Evolutionary conservation across 495 filamentous ascomycete genomes (phyloP).

Genomic region (Tuber indicum): DNA sequence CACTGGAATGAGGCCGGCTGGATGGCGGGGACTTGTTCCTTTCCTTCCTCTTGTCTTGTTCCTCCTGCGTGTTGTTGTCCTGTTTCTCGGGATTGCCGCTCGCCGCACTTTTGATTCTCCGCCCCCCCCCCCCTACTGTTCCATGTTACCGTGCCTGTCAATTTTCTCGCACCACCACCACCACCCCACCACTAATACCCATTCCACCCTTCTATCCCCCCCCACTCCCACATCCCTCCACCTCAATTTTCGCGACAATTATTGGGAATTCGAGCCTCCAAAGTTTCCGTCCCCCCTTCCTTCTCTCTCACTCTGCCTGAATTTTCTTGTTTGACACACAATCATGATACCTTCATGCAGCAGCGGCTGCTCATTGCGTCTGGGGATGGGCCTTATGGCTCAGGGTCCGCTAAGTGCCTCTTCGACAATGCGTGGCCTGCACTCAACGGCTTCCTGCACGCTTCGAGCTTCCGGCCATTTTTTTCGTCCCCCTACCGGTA

Average conservation of each 20-base stretch:
- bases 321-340: conserved; percentile 6
- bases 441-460: conserved; percentile 32
- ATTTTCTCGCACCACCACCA: too few relatives aligned
- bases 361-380: conserved; percentile 37
- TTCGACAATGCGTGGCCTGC: conserved; percentile 34
- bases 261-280: background rate
- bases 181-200: background rate
- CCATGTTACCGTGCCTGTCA: background rate
- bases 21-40: background rate
- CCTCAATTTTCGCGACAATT: conserved; percentile 5
- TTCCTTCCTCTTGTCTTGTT: background rate
- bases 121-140: background rate
- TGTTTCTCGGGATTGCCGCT: background rate
- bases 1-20: background rate
- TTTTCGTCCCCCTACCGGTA: conserved; percentile 15
- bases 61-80: background rate
- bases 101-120: background rate
- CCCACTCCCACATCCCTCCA: conserved; percentile 11
- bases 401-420: conserved; percentile 22
- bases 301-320: background rate
- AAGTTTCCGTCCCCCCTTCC: conserved; percentile 1
- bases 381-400: conserved; percentile 26
- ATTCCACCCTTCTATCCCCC: background rate
- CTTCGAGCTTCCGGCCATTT: conserved; percentile 27
- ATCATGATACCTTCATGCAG: conserved; percentile 35